Base-by-base conservation (phyloP, 495 filamentous ascomycete species). In the Penicillium subrubescens region DNA sequence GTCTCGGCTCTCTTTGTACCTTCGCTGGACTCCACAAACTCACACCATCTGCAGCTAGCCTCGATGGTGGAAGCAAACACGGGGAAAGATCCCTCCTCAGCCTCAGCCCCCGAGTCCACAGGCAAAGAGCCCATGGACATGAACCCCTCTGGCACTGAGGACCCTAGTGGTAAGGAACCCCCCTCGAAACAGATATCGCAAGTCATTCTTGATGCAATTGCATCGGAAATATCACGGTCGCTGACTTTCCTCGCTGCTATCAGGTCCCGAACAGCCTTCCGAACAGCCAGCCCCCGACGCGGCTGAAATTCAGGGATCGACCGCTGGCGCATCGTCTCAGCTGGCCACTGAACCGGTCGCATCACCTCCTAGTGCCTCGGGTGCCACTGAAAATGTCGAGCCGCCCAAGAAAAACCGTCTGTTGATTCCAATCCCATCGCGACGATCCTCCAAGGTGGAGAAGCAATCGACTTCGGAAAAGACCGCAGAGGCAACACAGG, bases 371-470 rank as follows among this genome's bases (percentile, higher is more conserved):
- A 46, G 12, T 37, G 19, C 61, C 10, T 15, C 66, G 2, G 63
- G 67, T 6, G 57, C 39, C 25, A 27, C 62, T 33, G 72, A 69
- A 57, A 59, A 39, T 34, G 57, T 68, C 48, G 71, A 75, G 31
- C 48, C 67, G 15, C 66, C 83, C 8, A 88, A 86, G 76, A 90
- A 87, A 73, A 80, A 82, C 25, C 82, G 85, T 57, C 82, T 86
- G 33, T 79, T 88, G 23, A 71, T 86, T 19, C 82, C 84, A 67
- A 84, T 90, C 61, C 85, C 88, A 25, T 91, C 89, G 58, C 83
- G 89, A 75, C 85, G 88, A 19, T 90, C 90, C 5, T 89, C 90
- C 41, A 88, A 88, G 62, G 66, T 70, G 53, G 87, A 87, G 65
- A 80, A 85, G 67, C 85, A 90, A 67, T 79, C 85, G 39, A 87